Base-by-base conservation (phyloP, 306 rosid genomes). In the Vigna nakashimae region DNA sequence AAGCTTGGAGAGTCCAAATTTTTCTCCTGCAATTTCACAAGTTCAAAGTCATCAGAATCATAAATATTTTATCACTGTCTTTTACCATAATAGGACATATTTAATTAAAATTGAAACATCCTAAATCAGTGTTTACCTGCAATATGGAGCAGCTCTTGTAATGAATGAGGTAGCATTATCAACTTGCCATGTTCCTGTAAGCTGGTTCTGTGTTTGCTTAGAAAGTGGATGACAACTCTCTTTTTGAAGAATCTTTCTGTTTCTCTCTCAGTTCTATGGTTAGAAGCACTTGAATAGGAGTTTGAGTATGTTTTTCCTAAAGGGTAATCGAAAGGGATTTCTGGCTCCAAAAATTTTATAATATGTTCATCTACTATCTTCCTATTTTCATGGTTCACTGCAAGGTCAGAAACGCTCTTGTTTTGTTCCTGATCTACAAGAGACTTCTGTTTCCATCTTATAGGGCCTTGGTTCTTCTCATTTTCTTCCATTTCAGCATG, bases 1-100 rank as follows among this genome's bases (percentile, higher is more conserved):
- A 10, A 90, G 86, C 82, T 78, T 82, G 73, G 18, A 6, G 74
- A 77, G 85, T 82, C 90, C 88, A 71, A 88, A 91, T 75, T 93
- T 93, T 49, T 91, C 90, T 80, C 95, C 98, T 91, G 93, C 88
- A 91, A 69, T 80, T 80, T 70, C 70, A 77, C 79, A 83, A 58
- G 16, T 66, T 51, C 15, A 58, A 8, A 38, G 62, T 75, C 17
- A 80, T 75, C 17, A 80, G 9, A 75, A 28, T 9, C 62, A 56
- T 68, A 65, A 84, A 9, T 18, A 24, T 24, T 1, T 24, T 24
- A 24, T 24, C 26, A 24, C 28, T 2, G 28, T 26, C 28, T 26
- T 26, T 26, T 26, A 26, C 28, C 28, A 26, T 26, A 26, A 26
- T 26, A 26, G 28, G 28, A 26, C 28, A 26, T 26, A 26, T 26